Evolutionary conservation across 2,329 filamentous ascomycete genomes (phyloP).

Genomic region (Phoma sp.): DNA sequence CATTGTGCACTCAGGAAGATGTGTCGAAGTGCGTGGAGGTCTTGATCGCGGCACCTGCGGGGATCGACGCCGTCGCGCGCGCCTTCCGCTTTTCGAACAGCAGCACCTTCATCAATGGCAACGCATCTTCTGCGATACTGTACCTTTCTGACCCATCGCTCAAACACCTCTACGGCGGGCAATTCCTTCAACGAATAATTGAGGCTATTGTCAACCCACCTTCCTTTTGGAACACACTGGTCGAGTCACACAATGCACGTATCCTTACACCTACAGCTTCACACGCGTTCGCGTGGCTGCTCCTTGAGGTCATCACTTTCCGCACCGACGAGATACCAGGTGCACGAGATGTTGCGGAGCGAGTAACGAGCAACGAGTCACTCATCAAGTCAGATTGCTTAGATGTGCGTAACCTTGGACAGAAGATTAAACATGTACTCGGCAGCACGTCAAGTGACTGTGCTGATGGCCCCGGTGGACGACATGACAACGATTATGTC

Average conservation of each 20-base stretch:
- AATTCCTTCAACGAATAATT: slow-evolving; percentile 59
- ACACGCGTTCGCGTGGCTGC: slow-evolving; percentile 49
- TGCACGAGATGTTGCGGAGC: slow-evolving; percentile 34
- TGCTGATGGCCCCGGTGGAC: slow-evolving; percentile 62
- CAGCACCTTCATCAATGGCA: slow-evolving; percentile 54
- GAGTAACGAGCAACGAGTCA: slow-evolving; percentile 26
- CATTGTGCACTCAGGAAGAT: slow-evolving; percentile 54
- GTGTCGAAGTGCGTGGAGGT: slow-evolving; percentile 49
- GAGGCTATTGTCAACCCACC: slow-evolving; percentile 59
- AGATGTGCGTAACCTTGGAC: slow-evolving; percentile 64
- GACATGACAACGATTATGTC: slow-evolving; percentile 75
- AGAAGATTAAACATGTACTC: slow-evolving; percentile 55
- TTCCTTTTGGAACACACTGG: slow-evolving; percentile 62
- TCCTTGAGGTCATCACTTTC: slow-evolving; percentile 58
- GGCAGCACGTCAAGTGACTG: slow-evolving; percentile 60
- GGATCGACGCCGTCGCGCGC: slow-evolving; percentile 46
- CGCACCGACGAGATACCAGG: slow-evolving; percentile 36
- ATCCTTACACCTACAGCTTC: slow-evolving; percentile 33
- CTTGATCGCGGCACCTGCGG: slow-evolving; percentile 35
- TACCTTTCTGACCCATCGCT: slow-evolving; percentile 54
- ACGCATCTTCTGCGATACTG: slow-evolving; percentile 32
- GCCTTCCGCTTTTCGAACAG: slow-evolving; percentile 56
- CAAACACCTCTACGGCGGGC: slow-evolving; percentile 59
- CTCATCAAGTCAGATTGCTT: slow-evolving; percentile 51
- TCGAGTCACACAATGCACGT: slow-evolving; percentile 39